Percentiles rank a stretch among this genome's conserved stretches.
phyloP scores from a whole-genome alignment of 805 yeast species.

The Candida maris region DNA sequence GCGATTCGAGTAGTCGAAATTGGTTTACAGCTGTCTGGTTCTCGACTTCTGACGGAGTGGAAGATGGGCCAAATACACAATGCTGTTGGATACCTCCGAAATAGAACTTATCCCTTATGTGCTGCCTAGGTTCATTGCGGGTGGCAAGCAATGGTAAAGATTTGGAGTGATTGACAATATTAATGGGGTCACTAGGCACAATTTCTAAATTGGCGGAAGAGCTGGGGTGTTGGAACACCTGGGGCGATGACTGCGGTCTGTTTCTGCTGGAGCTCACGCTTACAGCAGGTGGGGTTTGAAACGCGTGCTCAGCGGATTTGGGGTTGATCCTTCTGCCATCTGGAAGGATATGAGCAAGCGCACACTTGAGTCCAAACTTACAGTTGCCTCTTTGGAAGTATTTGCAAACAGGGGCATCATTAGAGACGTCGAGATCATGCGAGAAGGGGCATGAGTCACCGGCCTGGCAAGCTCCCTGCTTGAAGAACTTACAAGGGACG shows the following conservation, averaged over 20 bases:
- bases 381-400: slow-evolving; percentile 96
- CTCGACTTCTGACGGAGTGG: too few species aligned
- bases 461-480: slow-evolving; percentile 94
- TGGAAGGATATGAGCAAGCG: slow-evolving; percentile 84
- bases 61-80: too few species aligned
- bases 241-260: too few species aligned
- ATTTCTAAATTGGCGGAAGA: slow-evolving; percentile 6
- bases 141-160: too few species aligned
- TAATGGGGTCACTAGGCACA: slow-evolving; percentile 14
- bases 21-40: too few species aligned
- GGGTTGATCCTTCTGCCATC: slow-evolving; percentile 82
- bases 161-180: slow-evolving; percentile 6
- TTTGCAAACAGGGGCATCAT: slow-evolving; percentile 70
- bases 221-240: too few species aligned
- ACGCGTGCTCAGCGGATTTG: slow-evolving; percentile 32
- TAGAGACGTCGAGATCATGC: slow-evolving; percentile 61
- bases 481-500: slow-evolving; percentile 93
- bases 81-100: too few species aligned
- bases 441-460: slow-evolving; percentile 90
- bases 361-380: slow-evolving; percentile 92
- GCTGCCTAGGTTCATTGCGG: slow-evolving; percentile 5
- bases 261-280: too few species aligned
- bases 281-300: slow-evolving; percentile 11
- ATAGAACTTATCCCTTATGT: too few species aligned
- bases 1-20: slow-evolving; percentile 13